Evolutionary conservation across 2,329 filamentous ascomycete species (phyloP).

Genomic region (Venturia aucupariae): DNA sequence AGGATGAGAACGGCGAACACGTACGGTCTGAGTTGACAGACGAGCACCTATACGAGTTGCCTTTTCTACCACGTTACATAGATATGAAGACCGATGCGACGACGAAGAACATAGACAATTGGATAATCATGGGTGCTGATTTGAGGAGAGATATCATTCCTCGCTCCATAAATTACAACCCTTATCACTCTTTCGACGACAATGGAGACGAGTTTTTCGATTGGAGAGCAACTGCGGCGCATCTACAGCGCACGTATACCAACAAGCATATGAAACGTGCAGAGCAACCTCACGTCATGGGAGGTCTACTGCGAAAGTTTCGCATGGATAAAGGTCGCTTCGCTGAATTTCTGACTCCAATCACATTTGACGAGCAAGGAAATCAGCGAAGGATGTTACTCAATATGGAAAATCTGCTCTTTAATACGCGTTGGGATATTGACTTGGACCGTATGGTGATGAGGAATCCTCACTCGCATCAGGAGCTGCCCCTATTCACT

Average conservation of each 20-base stretch:
- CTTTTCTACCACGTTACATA: background rate
- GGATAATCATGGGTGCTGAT: conserved; percentile 7
- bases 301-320: conserved; percentile 1
- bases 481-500: background rate
- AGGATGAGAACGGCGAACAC: background rate
- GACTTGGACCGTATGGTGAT: background rate
- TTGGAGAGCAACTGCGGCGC: background rate
- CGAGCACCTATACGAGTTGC: background rate
- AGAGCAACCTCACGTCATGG: conserved; percentile 3
- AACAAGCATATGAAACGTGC: conserved; percentile 5
- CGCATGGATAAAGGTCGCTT: conserved; percentile 8
- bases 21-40: background rate
- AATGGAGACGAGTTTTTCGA: background rate
- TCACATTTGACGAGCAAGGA: background rate
- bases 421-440: background rate
- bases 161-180: conserved; percentile 4
- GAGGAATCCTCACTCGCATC: conserved; percentile 3
- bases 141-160: conserved; percentile 1
- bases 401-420: background rate
- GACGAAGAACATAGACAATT: conserved; percentile 3
- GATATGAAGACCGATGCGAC: conserved; percentile 1
- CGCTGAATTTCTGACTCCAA: background rate
- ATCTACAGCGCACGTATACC: background rate
- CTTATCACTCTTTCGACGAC: background rate
- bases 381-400: conserved; percentile 1